phyloP scores from a whole-genome alignment of 352 stramenopile species.

The Pythium scleroteichum region DNA sequence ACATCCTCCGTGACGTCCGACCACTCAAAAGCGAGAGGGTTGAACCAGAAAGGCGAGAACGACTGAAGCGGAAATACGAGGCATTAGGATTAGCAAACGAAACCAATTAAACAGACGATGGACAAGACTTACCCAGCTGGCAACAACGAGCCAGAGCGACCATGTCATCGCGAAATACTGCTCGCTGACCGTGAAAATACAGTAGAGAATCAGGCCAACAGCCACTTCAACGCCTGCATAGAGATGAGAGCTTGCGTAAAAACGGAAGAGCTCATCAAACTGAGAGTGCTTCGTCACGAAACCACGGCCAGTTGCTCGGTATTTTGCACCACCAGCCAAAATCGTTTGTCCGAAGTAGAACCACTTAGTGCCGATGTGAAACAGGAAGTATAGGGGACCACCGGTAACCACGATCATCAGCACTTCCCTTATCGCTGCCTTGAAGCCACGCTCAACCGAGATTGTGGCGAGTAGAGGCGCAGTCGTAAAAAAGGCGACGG shows the following conservation, averaged over 20 bases:
- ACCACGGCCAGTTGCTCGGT: slow-evolving; percentile 96
- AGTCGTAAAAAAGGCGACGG: slow-evolving; percentile 96
- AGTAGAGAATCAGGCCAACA: slow-evolving; percentile 93
- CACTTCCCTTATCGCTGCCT: slow-evolving; percentile 90
- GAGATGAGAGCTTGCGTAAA: slow-evolving; percentile 97
- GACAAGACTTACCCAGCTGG: slow-evolving; percentile 68
- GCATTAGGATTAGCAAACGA: no score
- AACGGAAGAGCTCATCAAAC: slow-evolving; percentile 98
- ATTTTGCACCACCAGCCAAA: slow-evolving; percentile 97
- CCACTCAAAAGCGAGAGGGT: slow-evolving; percentile 95
- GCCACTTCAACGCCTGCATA: slow-evolving; percentile 95
- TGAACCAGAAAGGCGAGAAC: slow-evolving; percentile 96
- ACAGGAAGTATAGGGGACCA: slow-evolving; percentile 98
- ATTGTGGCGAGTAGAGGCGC: slow-evolving; percentile 97
- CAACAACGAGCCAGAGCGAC: slow-evolving; percentile 96
- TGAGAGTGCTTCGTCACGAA: slow-evolving; percentile 99
- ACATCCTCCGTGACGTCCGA: slow-evolving; percentile 83
- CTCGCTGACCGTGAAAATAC: slow-evolving; percentile 90
- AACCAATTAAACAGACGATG: slow-evolving; percentile 1
- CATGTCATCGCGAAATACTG: slow-evolving; percentile 98
- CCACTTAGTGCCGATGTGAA: slow-evolving; percentile 99
- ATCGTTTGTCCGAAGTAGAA: slow-evolving; percentile 99
- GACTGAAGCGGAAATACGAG: no score
- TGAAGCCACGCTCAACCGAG: slow-evolving; percentile 98
- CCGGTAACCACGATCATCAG: slow-evolving; percentile 97